Evolutionary conservation across 1,284 basidiomycete species (phyloP).

Genomic region (Garcileccinum viscosum): DNA sequence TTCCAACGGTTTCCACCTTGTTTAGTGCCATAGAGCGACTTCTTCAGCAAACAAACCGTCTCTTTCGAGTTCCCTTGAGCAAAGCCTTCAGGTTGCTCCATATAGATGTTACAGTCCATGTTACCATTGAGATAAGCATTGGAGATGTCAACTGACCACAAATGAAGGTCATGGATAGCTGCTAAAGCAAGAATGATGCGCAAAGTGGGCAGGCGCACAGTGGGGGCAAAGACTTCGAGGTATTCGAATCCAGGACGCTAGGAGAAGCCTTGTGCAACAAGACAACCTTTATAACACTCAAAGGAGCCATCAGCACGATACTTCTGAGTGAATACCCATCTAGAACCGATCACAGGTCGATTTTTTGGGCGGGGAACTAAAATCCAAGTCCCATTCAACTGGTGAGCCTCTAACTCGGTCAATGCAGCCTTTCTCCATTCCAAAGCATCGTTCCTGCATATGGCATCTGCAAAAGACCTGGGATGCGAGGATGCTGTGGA

Average conservation of each 20-base stretch:
- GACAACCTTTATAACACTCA: neutral
- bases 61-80: too few species aligned
- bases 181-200: neutral
- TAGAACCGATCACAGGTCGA: too few species aligned
- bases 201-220: neutral
- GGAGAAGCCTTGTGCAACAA: neutral
- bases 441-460: neutral
- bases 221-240: neutral
- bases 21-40: too few species aligned
- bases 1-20: too few species aligned
- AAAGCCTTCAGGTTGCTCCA: too few species aligned
- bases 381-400: neutral
- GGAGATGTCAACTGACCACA: too few species aligned
- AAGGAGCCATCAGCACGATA: neutral
- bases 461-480: neutral
- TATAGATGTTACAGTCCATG: too few species aligned
- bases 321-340: neutral
- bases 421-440: neutral
- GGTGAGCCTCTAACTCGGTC: neutral
- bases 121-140: too few species aligned
- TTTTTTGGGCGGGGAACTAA: neutral
- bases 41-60: too few species aligned
- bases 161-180: too few species aligned
- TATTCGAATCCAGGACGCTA: neutral
- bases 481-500: neutral